Evolutionary conservation across 768 basidiomycete species (phyloP).

Genomic region (Hygrophorus pudorinus): DNA sequence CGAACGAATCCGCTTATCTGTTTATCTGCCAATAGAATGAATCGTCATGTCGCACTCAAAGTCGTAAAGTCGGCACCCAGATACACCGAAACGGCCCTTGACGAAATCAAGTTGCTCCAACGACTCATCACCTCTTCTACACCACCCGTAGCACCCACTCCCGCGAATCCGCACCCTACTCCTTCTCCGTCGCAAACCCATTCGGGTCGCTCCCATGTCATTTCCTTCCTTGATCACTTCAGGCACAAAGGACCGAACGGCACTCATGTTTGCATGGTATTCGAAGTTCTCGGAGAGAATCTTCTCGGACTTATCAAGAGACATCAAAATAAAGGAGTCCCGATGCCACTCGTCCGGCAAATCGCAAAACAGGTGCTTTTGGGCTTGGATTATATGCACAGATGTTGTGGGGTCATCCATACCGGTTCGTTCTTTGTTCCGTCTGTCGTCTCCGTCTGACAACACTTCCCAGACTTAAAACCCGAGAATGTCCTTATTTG

Average conservation of each 20-base stretch:
- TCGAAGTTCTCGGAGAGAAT: conserved; percentile 97
- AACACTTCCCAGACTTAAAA: conserved; percentile 60
- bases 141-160: conserved; percentile 38
- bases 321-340: conserved; percentile 97
- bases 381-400: conserved; percentile 96
- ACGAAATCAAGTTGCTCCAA: conserved; percentile 97
- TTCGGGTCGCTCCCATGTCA: conserved; percentile 88
- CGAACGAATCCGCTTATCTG: background rate
- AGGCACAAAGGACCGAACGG: conserved; percentile 95
- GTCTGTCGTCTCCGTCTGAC: conserved; percentile 1
- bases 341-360: conserved; percentile 85
- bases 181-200: conserved; percentile 60
- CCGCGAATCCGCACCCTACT: conserved; percentile 39
- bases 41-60: conserved; percentile 96
- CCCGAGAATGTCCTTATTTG: conserved; percentile 96
- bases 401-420: conserved; percentile 94
- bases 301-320: conserved; percentile 93
- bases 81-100: conserved; percentile 96
- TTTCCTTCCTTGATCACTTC: conserved; percentile 97
- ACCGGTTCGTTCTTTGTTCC: conserved; percentile 43
- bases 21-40: conserved; percentile 45
- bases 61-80: conserved; percentile 96
- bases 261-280: conserved; percentile 98
- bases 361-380: conserved; percentile 95
- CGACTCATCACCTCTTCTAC: conserved; percentile 81